Percentiles rank a stretch among this genome's conserved stretches.
Conservation (phyloP, 805 yeast genomes). For the Debaryomyces maramus region DNA sequence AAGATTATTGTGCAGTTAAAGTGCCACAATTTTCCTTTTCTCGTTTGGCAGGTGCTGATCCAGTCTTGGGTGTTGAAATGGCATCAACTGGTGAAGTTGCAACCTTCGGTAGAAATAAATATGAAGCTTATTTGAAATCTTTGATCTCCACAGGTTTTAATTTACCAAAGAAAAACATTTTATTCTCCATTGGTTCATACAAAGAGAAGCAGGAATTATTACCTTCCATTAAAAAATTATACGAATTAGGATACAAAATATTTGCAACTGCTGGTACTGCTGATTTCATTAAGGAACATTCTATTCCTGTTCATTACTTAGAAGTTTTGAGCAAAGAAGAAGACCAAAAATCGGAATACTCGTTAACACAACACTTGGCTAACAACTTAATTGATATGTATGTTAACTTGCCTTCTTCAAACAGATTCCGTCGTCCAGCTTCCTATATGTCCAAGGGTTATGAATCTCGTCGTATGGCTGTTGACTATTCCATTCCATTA, state of each 20-base stretch:
- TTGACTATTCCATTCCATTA: slow-evolving; percentile 95
- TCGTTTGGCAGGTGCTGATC: slow-evolving; percentile 96
- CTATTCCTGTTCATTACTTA: slow-evolving; percentile 89
- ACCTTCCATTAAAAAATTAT: slow-evolving; percentile 79
- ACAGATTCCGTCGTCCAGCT: slow-evolving; percentile 98
- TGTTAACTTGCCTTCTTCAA: slow-evolving; percentile 94
- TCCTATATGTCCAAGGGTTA: slow-evolving; percentile 97
- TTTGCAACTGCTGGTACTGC: slow-evolving; percentile 99
- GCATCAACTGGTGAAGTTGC: slow-evolving; percentile 95
- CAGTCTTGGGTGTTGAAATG: slow-evolving; percentile 97
- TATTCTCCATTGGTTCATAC: slow-evolving; percentile 92
- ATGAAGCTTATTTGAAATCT: slow-evolving; percentile 95
- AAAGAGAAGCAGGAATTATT: slow-evolving; percentile 93
- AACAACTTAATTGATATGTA: slow-evolving; percentile 94
- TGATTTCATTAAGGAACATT: slow-evolving; percentile 94
- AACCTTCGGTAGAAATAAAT: slow-evolving; percentile 91
- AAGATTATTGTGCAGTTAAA: slow-evolving; percentile 94
- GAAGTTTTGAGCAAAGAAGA: slow-evolving; percentile 78
- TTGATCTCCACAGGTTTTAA: slow-evolving; percentile 93
- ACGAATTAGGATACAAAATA: slow-evolving; percentile 82
- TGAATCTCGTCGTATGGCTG: slow-evolving; percentile 99
- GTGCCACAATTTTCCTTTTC: slow-evolving; percentile 98
- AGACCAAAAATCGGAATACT: slow-evolving; percentile 87
- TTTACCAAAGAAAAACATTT: slow-evolving; percentile 90
- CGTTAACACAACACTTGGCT: slow-evolving; percentile 94